A percentile compares a stretch with the other conserved stretches of the same genome.
Conservation (phyloP, 805 yeast species). For the Komagataella ulmi region DNA sequence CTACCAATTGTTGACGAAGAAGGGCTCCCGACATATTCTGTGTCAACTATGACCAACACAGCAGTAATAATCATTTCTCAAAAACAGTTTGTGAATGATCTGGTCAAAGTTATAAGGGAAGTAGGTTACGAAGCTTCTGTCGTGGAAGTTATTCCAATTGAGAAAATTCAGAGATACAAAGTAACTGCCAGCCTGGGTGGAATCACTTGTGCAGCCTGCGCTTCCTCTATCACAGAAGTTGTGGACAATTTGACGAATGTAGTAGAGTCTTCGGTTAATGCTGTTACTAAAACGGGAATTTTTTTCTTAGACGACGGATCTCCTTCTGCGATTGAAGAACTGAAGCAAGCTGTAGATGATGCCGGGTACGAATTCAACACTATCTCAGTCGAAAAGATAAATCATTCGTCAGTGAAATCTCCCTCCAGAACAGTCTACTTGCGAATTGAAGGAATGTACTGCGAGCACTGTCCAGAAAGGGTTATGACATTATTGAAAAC, state of each 20-base stretch:
- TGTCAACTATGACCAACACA: constrained; percentile 38
- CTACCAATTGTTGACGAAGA: constrained; percentile 7
- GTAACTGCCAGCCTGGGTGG: constrained; percentile 58
- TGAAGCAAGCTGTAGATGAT: constrained; percentile 45
- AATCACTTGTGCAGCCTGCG: constrained; percentile 62
- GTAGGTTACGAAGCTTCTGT: constrained; percentile 35
- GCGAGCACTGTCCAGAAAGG: constrained; percentile 53
- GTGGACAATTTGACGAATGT: constrained; percentile 37
- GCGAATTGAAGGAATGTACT: constrained; percentile 52
- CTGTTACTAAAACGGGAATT: constrained; percentile 49
- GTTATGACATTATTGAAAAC: constrained; percentile 33
- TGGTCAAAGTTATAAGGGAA: constrained; percentile 33
- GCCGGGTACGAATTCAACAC: constrained; percentile 51
- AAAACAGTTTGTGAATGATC: constrained; percentile 32
- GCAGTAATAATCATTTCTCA: constrained; percentile 41
- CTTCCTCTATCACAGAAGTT: constrained; percentile 36
- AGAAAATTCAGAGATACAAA: constrained; percentile 30
- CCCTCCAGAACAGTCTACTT: constrained; percentile 44
- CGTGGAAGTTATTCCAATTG: constrained; percentile 47
- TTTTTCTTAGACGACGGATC: constrained; percentile 37
- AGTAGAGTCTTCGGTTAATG: constrained; percentile 36
- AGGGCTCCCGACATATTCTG: constrained; percentile 8
- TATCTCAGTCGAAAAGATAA: constrained; percentile 27
- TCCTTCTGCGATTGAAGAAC: constrained; percentile 18
- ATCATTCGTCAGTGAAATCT: constrained; percentile 32